These are phyloP conservation scores for Rhizomucor pusillus DNA, from an alignment of 371 early-diverging fungal species.

Conservation along the genomic window DNA sequence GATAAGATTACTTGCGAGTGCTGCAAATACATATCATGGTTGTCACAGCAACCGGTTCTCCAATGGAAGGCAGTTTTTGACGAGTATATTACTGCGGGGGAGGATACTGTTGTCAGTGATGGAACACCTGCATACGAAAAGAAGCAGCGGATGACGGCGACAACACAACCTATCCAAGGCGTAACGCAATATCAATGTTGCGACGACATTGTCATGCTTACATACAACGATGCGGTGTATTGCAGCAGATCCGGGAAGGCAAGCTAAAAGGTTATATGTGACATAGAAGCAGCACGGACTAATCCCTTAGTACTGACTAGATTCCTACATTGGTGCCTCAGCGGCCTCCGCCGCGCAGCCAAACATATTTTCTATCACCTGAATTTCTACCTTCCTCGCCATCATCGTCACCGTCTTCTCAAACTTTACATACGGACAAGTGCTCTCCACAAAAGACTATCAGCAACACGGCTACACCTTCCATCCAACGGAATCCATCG, in stretches of 20 bases:
- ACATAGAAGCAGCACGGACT: background rate
- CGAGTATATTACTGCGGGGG: slow-evolving; percentile 10
- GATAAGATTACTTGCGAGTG: background rate
- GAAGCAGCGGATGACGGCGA: slow-evolving; percentile 5
- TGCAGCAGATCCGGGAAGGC: slow-evolving; percentile 15
- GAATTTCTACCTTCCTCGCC: background rate
- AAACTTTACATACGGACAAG: background rate
- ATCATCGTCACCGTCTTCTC: background rate
- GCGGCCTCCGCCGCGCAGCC: background rate
- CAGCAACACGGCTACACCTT: slow-evolving; percentile 1
- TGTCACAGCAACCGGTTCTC: background rate
- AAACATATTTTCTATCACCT: background rate
- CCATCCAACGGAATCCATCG: slow-evolving; percentile 1
- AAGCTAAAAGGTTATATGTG: slow-evolving; percentile 1
- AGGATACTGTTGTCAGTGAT: slow-evolving; percentile 1
- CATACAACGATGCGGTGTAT: slow-evolving; percentile 10
- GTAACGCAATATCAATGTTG: slow-evolving; percentile 13
- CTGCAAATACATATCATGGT: background rate
- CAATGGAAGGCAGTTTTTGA: slow-evolving; percentile 5
- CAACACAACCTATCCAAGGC: slow-evolving; percentile 10
- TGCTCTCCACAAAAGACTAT: background rate
- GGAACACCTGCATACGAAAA: slow-evolving; percentile 6
- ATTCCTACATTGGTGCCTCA: background rate
- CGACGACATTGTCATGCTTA: slow-evolving; percentile 12
- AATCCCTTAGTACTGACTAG: background rate